Evolutionary conservation across 2,329 filamentous ascomycete genomes (phyloP).

Genomic region (Xylariales sp.): DNA sequence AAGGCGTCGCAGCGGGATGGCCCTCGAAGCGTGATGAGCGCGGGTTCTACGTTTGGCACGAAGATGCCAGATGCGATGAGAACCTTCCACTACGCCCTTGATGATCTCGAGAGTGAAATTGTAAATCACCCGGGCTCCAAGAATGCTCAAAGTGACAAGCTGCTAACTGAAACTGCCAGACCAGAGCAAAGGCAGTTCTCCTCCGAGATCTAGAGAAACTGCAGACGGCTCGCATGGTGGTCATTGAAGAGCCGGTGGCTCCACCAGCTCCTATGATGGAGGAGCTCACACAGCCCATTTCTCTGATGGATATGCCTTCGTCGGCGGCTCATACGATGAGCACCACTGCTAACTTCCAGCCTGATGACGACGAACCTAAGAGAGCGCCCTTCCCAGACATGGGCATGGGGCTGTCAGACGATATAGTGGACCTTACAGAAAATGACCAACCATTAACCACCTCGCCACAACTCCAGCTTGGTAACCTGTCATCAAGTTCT

Average conservation of each 20-base stretch:
- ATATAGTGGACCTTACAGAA: slow-evolving; percentile 22
- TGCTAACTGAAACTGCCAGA: slow-evolving; percentile 22
- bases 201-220: slow-evolving; percentile 47
- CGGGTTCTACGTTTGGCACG: slow-evolving; percentile 27
- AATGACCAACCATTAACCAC: slow-evolving; percentile 15
- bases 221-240: slow-evolving; percentile 22
- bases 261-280: slow-evolving; percentile 11
- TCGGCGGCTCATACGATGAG: slow-evolving; percentile 25
- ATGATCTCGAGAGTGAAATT: slow-evolving; percentile 54
- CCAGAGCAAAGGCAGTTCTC: slow-evolving; percentile 50
- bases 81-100: slow-evolving; percentile 48
- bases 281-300: slow-evolving; percentile 17
- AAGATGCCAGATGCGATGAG: slow-evolving; percentile 43
- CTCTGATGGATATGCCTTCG: slow-evolving; percentile 29
- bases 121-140: slow-evolving; percentile 29
- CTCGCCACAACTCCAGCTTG: slow-evolving; percentile 18
- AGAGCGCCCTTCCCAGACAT: slow-evolving; percentile 54
- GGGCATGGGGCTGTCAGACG: slow-evolving; percentile 39
- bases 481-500: slow-evolving; percentile 15
- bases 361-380: slow-evolving; percentile 33
- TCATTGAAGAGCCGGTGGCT: slow-evolving; percentile 9
- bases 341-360: slow-evolving; percentile 21
- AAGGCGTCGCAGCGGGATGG: slow-evolving; percentile 43
- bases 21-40: slow-evolving; percentile 29
- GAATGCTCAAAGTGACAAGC: background rate